Evolutionary conservation across 2,329 filamentous ascomycete species (phyloP), one percentile per base, ranked within the genome.

Genomic region (Madurella mycetomatis): DNA sequence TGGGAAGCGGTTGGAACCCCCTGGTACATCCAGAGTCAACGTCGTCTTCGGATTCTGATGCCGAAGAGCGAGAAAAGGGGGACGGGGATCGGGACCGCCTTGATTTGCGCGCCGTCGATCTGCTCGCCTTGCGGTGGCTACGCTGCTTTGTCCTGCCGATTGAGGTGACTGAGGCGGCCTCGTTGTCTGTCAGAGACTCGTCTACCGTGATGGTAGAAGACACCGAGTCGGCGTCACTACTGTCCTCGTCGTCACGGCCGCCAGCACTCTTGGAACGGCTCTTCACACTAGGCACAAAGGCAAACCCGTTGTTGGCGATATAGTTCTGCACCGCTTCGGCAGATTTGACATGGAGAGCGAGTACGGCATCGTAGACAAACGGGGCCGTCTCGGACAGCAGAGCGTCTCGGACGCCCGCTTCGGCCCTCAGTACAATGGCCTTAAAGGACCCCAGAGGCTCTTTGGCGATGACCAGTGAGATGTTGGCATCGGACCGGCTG

Each of bases 311-410:
- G 19, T 62, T 61, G n/a, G 55, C 41, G 50, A 71, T 65, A 59
- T 67, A 61, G 41, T 65, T 59, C 40, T 67, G 63, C 41, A 72
- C 68, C n/a, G 67, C 69, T 41, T 70, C 68, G n/a, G 72, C 71
- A 9, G 72, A 71, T 55, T 67, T 70, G 44, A 60, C 54, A 54
- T 73, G 69, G n/a, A 76, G 69, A 15, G 64, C 54, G 48, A 70
- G 66, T 5, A 75, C 60, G 9, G 72, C 72, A 4, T 66, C 65
- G 18, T 65, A 52, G 8, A 66, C 53, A 15, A 67, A 65, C 15
- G 54, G 44, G 7, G 62, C 69, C 1, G 66, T 59, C 17, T 67
- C 70, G n/a, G 67, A 67, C 9, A 75, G 59, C 13, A 70, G 56
- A 16, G 60, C 64, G 25, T 61, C 60, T 12, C 67, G 67, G 31